phyloP scores from a whole-genome alignment of 768 basidiomycete genomes.

The Boletus edulis region DNA sequence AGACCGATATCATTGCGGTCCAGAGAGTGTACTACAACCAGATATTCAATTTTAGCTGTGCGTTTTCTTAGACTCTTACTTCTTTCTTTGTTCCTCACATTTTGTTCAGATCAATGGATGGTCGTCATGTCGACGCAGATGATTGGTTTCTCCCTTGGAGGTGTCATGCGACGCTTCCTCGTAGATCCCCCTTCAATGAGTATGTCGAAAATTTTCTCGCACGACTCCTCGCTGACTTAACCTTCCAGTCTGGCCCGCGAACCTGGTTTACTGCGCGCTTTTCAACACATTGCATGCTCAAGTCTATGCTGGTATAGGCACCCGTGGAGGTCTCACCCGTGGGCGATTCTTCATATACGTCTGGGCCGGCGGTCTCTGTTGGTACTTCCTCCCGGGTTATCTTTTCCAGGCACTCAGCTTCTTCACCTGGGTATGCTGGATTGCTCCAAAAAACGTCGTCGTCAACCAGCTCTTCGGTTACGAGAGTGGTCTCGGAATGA shows the following conservation, averaged over 20 bases:
- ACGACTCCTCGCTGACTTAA: conserved; percentile 13
- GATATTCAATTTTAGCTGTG: conserved; percentile 48
- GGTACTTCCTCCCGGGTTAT: conserved; percentile 73
- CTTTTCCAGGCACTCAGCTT: conserved; percentile 64
- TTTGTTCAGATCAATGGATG: conserved; percentile 51
- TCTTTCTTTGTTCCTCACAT: background rate
- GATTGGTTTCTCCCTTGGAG: conserved; percentile 62
- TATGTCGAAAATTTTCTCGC: conserved; percentile 22
- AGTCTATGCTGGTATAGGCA: conserved; percentile 42
- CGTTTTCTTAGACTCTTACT: conserved; percentile 7
- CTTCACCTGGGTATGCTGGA: conserved; percentile 65
- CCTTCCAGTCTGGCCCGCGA: conserved; percentile 66
- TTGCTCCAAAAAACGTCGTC: conserved; percentile 63
- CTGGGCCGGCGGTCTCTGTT: conserved; percentile 38
- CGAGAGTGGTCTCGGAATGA: conserved; percentile 57
- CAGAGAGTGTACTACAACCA: conserved; percentile 69
- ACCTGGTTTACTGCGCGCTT: conserved; percentile 67
- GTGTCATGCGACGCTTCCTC: conserved; percentile 58
- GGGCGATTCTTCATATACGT: conserved; percentile 51
- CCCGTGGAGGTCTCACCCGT: conserved; percentile 46
- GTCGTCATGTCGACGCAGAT: conserved; percentile 72
- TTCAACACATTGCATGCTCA: conserved; percentile 77
- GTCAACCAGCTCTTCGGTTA: conserved; percentile 81
- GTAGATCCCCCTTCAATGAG: conserved; percentile 67
- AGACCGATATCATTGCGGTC: conserved; percentile 70